phyloP scores from a whole-genome alignment of 2,329 filamentous ascomycete genomes.

The Hysterium pulicare region DNA sequence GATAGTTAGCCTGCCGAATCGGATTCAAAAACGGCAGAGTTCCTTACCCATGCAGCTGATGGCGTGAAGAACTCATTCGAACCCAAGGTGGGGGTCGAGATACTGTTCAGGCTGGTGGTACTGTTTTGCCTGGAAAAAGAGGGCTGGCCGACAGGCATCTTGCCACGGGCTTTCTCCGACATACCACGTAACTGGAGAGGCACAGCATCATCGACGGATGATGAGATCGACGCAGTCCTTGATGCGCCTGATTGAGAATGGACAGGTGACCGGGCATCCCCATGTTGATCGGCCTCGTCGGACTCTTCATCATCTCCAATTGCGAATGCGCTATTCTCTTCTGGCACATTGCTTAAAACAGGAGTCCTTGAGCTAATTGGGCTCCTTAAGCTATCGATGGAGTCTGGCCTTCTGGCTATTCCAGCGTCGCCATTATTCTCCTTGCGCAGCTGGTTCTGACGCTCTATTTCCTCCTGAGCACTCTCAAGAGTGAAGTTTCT shows the following conservation, averaged over 20 bases:
- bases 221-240: conserved; percentile 66
- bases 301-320: conserved; percentile 79
- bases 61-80: conserved; percentile 68
- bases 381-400: conserved; percentile 65
- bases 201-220: conserved; percentile 71
- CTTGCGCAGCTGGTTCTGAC: conserved; percentile 69
- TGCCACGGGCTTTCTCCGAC: conserved; percentile 95
- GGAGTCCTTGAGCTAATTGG: conserved; percentile 57
- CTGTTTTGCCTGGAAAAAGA: conserved; percentile 89
- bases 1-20: conserved; percentile 16
- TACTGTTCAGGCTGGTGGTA: conserved; percentile 71
- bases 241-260: conserved; percentile 22
- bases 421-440: conserved; percentile 44
- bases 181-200: conserved; percentile 82
- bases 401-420: conserved; percentile 51
- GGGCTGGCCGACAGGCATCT: conserved; percentile 82
- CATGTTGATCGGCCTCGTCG: conserved; percentile 53
- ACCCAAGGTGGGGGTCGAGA: conserved; percentile 57
- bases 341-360: conserved; percentile 65
- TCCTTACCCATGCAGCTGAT: conserved; percentile 66
- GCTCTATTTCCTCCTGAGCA: conserved; percentile 86
- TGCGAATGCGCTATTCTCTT: conserved; percentile 77
- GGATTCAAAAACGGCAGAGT: neutral
- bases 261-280: conserved; percentile 38
- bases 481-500: conserved; percentile 88